Percentiles rank a stretch among this genome's conserved stretches.
These are phyloP conservation scores for Candida orba DNA, from an alignment of 805 yeast genomes.

Conservation along the genomic window DNA sequence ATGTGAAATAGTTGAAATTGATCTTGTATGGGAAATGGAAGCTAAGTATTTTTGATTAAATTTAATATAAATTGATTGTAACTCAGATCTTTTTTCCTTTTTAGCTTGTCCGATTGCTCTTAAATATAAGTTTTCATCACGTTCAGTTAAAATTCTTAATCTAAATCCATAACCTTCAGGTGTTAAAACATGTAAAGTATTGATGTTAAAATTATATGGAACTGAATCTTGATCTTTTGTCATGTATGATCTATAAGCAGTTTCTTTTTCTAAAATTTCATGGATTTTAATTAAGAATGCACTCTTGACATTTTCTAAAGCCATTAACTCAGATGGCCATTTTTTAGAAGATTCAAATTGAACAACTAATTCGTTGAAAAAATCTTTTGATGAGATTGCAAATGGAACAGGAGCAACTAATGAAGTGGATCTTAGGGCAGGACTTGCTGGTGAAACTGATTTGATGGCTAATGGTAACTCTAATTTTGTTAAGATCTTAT, in stretches of 20 bases:
- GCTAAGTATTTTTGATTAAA: constrained; percentile 61
- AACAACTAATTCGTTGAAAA: constrained; percentile 70
- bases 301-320: constrained; percentile 83
- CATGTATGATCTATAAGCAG: constrained; percentile 50
- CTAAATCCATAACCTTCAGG: constrained; percentile 90
- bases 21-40: constrained; percentile 72
- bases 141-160: constrained; percentile 69
- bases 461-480: constrained; percentile 64
- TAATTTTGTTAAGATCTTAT: constrained; percentile 43
- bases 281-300: constrained; percentile 77
- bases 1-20: constrained; percentile 62
- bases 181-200: constrained; percentile 57
- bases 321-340: constrained; percentile 91
- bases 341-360: constrained; percentile 85
- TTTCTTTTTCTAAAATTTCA: constrained; percentile 37
- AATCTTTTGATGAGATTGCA: constrained; percentile 67
- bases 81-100: constrained; percentile 48
- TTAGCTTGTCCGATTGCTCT: constrained; percentile 64
- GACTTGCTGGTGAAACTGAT: constrained; percentile 64
- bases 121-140: constrained; percentile 69
- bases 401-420: constrained; percentile 75
- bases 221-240: constrained; percentile 56
- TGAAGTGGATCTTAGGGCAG: constrained; percentile 72
- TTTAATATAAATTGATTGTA: constrained; percentile 55
- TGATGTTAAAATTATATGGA: constrained; percentile 56